phyloP scores from a whole-genome alignment of 345 rosid genomes.

The Angophora floribunda region DNA sequence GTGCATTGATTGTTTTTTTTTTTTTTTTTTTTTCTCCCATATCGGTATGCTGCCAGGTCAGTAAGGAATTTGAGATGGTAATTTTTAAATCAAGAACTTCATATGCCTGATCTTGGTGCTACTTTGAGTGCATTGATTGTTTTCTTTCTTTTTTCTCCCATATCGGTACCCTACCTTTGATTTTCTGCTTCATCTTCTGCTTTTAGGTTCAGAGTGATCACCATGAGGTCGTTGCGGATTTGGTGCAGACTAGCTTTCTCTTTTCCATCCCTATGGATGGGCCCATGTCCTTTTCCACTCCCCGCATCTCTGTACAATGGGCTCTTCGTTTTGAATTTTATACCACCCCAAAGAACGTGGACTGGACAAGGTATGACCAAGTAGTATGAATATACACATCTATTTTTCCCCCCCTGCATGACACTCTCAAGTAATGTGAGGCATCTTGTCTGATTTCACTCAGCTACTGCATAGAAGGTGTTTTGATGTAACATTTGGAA shows the following conservation, averaged over 20 bases:
- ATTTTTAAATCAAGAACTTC: neutral
- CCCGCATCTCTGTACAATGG: constrained; percentile 80
- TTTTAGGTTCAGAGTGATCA: constrained; percentile 88
- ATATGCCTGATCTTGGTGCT: neutral
- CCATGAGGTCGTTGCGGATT: constrained; percentile 90
- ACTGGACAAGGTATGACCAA: constrained; percentile 60
- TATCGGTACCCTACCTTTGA: neutral
- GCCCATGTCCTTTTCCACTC: constrained; percentile 91
- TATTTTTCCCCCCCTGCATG: neutral
- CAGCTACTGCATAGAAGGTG: neutral
- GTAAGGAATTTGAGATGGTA: neutral
- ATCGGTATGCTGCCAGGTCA: neutral
- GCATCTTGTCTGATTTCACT: neutral
- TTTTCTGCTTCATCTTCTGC: neutral
- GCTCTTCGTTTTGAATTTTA: constrained; percentile 85
- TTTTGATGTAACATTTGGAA: neutral
- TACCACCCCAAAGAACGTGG: constrained; percentile 69
- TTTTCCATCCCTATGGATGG: constrained; percentile 96
- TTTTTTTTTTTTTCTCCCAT: too few species aligned
- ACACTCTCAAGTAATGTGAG: neutral
- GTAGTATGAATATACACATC: neutral
- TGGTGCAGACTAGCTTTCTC: constrained; percentile 92
- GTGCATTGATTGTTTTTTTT: too few species aligned
- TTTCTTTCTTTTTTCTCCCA: neutral
- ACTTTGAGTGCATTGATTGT: neutral